phyloP scores from a whole-genome alignment of 1,139 yeast genomes.

The Arxiozyma slooffiae region DNA sequence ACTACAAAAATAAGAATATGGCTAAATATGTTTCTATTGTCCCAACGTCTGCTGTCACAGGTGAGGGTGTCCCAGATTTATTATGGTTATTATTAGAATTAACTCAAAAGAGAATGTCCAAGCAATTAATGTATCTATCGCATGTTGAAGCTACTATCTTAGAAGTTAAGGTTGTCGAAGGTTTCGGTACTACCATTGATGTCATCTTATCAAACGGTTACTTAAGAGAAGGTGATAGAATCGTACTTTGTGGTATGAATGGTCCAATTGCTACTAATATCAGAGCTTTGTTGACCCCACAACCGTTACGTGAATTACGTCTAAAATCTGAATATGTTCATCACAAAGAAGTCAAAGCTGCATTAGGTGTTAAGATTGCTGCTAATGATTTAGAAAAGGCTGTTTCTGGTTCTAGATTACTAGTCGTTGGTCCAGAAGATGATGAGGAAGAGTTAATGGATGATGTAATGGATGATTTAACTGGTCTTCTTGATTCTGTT shows the following conservation, averaged over 20 bases:
- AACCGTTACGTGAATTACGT: slow-evolving; percentile 92
- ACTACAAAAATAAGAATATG: slow-evolving; percentile 89
- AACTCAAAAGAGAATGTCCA: slow-evolving; percentile 97
- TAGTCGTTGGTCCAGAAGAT: slow-evolving; percentile 94
- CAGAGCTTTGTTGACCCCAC: slow-evolving; percentile 93
- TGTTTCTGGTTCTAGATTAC: slow-evolving; percentile 93
- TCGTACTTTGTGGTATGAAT: slow-evolving; percentile 93
- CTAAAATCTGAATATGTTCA: slow-evolving; percentile 90
- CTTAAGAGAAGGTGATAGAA: slow-evolving; percentile 85
- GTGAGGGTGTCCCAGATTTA: slow-evolving; percentile 99
- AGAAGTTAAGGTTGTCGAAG: slow-evolving; percentile 98
- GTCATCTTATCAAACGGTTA: slow-evolving; percentile 94
- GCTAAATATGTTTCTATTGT: slow-evolving; percentile 90
- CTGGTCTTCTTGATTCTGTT: slow-evolving; percentile 88
- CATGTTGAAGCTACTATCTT: slow-evolving; percentile 85
- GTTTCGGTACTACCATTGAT: slow-evolving; percentile 97
- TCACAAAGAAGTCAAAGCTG: slow-evolving; percentile 96
- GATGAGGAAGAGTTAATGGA: slow-evolving; percentile 97
- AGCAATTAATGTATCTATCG: slow-evolving; percentile 92
- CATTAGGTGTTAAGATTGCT: slow-evolving; percentile 96
- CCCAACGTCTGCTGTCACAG: slow-evolving; percentile 97
- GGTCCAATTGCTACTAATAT: slow-evolving; percentile 98
- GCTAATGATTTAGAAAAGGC: slow-evolving; percentile 97
- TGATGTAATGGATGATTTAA: slow-evolving; percentile 96
- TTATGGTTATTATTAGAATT: slow-evolving; percentile 90